A percentile compares a stretch with the other conserved stretches of the same genome.
phyloP scores from a whole-genome alignment of 805 yeast genomes.

The Trichomonascus vanleenenianus region DNA sequence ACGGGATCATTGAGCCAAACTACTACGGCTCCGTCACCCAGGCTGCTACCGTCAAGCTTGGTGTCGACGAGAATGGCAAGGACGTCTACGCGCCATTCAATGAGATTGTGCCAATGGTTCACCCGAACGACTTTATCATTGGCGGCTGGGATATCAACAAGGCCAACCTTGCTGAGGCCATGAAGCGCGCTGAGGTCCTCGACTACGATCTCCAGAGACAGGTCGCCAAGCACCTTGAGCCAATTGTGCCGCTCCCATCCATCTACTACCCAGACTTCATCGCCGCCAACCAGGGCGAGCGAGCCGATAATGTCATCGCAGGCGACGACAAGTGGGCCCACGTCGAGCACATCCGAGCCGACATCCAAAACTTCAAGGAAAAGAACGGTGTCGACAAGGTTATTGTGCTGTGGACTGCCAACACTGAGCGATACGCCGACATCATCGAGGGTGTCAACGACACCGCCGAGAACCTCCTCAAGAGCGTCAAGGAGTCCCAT shows the following conservation, averaged over 20 bases:
- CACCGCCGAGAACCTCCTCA: constrained; percentile 70
- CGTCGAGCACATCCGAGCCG: constrained; percentile 77
- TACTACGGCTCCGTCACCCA: constrained; percentile 95
- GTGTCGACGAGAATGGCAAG: constrained; percentile 71
- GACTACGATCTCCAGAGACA: constrained; percentile 78
- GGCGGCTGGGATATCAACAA: constrained; percentile 93
- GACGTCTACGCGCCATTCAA: constrained; percentile 93
- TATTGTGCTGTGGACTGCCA: constrained; percentile 92
- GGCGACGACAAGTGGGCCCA: constrained; percentile 77
- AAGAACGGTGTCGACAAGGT: constrained; percentile 74
- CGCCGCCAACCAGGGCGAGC: constrained; percentile 85
- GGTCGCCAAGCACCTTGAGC: constrained; percentile 54
- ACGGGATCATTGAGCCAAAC: constrained; percentile 68
- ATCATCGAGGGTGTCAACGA: constrained; percentile 76
- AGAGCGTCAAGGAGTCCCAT: constrained; percentile 70
- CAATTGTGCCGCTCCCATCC: constrained; percentile 67
- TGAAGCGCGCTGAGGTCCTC: constrained; percentile 78
- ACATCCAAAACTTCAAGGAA: constrained; percentile 69
- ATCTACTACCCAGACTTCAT: constrained; percentile 94
- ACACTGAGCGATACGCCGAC: constrained; percentile 88
- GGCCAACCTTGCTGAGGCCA: constrained; percentile 63
- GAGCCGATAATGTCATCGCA: constrained; percentile 83
- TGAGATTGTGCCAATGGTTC: constrained; percentile 76
- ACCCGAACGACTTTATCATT: constrained; percentile 83
- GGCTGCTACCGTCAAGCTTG: constrained; percentile 81